Conservation (phyloP, 257 asterid species). For the Scutellaria minor region DNA sequence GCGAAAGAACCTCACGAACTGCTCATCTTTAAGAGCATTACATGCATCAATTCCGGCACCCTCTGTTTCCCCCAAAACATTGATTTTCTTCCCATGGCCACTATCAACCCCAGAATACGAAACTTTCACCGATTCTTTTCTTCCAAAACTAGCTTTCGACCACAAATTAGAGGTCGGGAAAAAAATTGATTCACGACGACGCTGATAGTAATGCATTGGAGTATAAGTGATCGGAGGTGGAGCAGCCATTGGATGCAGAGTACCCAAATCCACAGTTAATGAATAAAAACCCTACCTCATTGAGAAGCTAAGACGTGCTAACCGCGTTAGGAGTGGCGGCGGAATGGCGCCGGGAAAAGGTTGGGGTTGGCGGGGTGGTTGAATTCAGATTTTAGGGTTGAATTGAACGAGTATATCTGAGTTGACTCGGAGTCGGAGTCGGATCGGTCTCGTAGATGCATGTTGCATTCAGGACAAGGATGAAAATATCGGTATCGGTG, state of each 20-base stretch:
- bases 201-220: slow-evolving; percentile 35
- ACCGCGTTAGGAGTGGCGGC: not conserved
- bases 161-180: slow-evolving; percentile 24
- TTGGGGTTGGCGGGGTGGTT: slow-evolving; percentile 6
- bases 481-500: too few relatives aligned
- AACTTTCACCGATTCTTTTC: slow-evolving; percentile 23
- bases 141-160: slow-evolving; percentile 24
- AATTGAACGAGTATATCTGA: slow-evolving; percentile 14
- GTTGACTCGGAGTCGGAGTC: not conserved
- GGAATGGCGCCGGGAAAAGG: slow-evolving; percentile 6
- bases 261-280: not conserved
- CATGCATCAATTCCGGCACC: slow-evolving; percentile 39
- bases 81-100: slow-evolving; percentile 36
- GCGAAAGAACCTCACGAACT: slow-evolving; percentile 69
- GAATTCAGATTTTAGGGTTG: not conserved
- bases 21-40: slow-evolving; percentile 54
- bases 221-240: slow-evolving; percentile 34
- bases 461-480: too few relatives aligned
- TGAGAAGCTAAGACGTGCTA: not conserved
- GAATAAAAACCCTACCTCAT: not conserved
- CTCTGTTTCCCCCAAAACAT: slow-evolving; percentile 49
- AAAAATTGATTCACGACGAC: slow-evolving; percentile 6
- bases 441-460: too few relatives aligned
- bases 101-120: slow-evolving; percentile 14
- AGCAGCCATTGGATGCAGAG: slow-evolving; percentile 48